Evolutionary conservation across 768 basidiomycete species (phyloP).

Genomic region (Pleurotus pulmonarius): DNA sequence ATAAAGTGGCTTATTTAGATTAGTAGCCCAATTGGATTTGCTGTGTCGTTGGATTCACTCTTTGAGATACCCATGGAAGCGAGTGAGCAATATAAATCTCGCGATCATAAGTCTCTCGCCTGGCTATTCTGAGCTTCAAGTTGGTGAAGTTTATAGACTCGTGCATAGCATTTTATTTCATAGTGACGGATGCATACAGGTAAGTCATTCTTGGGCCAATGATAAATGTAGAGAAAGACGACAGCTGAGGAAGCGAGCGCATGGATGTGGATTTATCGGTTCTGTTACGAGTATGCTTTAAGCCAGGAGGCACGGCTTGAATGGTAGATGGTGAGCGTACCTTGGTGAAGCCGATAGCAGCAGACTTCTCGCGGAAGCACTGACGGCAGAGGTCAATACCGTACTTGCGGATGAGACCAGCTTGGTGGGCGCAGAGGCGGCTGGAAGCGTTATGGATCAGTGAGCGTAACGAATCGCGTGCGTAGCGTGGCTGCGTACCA

Average conservation of each 20-base stretch:
- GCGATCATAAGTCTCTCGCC: too few species aligned
- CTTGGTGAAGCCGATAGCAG: slow-evolving; percentile 93
- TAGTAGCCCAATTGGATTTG: slow-evolving; percentile 3
- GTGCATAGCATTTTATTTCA: slow-evolving; percentile 5
- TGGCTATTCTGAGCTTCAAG: too few species aligned
- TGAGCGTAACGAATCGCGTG: too few species aligned
- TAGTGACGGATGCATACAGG: slow-evolving; percentile 1
- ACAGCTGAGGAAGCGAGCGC: not conserved
- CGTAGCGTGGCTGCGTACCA: slow-evolving; percentile 52
- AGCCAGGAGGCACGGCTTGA: not conserved
- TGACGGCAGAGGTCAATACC: slow-evolving; percentile 97
- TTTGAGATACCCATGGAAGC: not conserved
- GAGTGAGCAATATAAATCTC: too few species aligned
- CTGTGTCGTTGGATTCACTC: not conserved
- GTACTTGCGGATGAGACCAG: slow-evolving; percentile 97
- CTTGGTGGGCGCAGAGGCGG: slow-evolving; percentile 95
- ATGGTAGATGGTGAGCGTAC: slow-evolving; percentile 35
- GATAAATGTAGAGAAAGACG: not conserved
- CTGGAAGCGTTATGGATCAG: slow-evolving; percentile 32
- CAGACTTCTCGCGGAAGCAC: slow-evolving; percentile 96
- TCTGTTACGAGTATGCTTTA: not conserved
- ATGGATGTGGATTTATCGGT: slow-evolving; percentile 7
- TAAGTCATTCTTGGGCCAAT: not conserved
- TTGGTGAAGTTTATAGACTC: not conserved
- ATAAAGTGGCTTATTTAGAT: slow-evolving; percentile 40